Evolutionary conservation across 2,329 filamentous ascomycete species (phyloP).

Genomic region (Hymenoscyphus occultus): DNA sequence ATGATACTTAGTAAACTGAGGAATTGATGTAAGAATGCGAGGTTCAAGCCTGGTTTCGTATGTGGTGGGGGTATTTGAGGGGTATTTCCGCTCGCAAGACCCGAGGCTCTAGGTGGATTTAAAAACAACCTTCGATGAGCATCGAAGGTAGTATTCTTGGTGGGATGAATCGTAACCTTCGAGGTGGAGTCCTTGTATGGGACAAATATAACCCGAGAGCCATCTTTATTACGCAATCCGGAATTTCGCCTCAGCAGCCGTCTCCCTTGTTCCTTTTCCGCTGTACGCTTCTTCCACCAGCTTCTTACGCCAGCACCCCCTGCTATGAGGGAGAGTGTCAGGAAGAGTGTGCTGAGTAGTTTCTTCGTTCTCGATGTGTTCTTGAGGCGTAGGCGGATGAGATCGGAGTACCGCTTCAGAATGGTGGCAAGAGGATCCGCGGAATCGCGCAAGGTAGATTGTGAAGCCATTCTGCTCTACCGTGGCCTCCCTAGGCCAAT

Average conservation of each 20-base stretch:
- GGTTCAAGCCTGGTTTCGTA: conserved; percentile 89
- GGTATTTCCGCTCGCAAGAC: conserved; percentile 63
- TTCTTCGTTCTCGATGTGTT: conserved; percentile 68
- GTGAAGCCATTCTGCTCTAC: conserved; percentile 65
- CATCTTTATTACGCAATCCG: conserved; percentile 89
- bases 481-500: background rate
- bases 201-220: conserved; percentile 90
- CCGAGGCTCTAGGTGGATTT: conserved; percentile 81
- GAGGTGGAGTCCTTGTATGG: conserved; percentile 84
- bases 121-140: conserved; percentile 91
- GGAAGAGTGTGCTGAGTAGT: conserved; percentile 71
- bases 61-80: conserved; percentile 77
- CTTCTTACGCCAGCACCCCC: conserved; percentile 74
- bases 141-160: conserved; percentile 92
- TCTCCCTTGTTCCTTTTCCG: conserved; percentile 78
- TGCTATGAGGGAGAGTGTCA: conserved; percentile 75
- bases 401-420: conserved; percentile 55
- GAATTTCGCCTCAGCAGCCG: conserved; percentile 88
- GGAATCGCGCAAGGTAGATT: conserved; percentile 75
- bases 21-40: conserved; percentile 96
- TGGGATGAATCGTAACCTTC: conserved; percentile 87
- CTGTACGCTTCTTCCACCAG: conserved; percentile 70
- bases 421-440: conserved; percentile 67
- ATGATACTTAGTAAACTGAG: conserved; percentile 95
- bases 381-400: conserved; percentile 54